Conservation (phyloP, 2,329 filamentous ascomycete species). For the Pseudocercospora fuligena region DNA sequence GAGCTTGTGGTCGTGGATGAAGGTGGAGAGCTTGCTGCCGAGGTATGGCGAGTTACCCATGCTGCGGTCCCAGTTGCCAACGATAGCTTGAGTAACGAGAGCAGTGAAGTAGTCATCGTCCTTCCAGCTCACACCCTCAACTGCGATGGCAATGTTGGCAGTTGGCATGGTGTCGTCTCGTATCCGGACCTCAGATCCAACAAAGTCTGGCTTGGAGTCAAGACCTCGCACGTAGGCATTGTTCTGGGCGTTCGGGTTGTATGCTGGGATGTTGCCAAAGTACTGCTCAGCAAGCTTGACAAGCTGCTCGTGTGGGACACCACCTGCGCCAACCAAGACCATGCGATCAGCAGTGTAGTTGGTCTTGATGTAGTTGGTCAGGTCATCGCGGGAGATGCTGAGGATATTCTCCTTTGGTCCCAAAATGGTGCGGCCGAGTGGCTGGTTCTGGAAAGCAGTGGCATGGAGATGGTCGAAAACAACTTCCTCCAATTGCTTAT, state of each 20-base stretch:
- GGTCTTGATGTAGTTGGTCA: slow-evolving; percentile 96
- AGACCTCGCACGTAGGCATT: slow-evolving; percentile 71
- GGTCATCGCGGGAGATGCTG: slow-evolving; percentile 88
- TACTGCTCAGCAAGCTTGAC: slow-evolving; percentile 96
- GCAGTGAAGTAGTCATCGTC: slow-evolving; percentile 99
- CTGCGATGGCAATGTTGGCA: slow-evolving; percentile 96
- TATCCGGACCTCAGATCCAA: slow-evolving; percentile 93
- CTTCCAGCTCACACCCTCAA: slow-evolving; percentile 99
- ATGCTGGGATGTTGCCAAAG: slow-evolving; percentile 79
- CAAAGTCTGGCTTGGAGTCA: slow-evolving; percentile 90
- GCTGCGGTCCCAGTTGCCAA: slow-evolving; percentile 99
- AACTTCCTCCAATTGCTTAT: slow-evolving; percentile 99
- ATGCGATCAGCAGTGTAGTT: slow-evolving; percentile 99
- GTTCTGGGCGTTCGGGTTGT: slow-evolving; percentile 74
- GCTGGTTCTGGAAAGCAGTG: slow-evolving; percentile 95
- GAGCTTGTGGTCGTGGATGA: slow-evolving; percentile 91
- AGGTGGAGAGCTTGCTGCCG: slow-evolving; percentile 95
- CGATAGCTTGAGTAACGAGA: slow-evolving; percentile 95
- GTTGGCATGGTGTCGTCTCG: slow-evolving; percentile 95
- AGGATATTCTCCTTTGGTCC: slow-evolving; percentile 98
- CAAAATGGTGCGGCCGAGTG: slow-evolving; percentile 95
- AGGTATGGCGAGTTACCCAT: slow-evolving; percentile 97
- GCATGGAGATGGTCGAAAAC: slow-evolving; percentile 99
- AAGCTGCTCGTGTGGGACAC: slow-evolving; percentile 89
- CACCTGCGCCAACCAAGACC: slow-evolving; percentile 95